Evolutionary conservation across 768 basidiomycete genomes (phyloP).

Genomic region (Termitomyces sp.): DNA sequence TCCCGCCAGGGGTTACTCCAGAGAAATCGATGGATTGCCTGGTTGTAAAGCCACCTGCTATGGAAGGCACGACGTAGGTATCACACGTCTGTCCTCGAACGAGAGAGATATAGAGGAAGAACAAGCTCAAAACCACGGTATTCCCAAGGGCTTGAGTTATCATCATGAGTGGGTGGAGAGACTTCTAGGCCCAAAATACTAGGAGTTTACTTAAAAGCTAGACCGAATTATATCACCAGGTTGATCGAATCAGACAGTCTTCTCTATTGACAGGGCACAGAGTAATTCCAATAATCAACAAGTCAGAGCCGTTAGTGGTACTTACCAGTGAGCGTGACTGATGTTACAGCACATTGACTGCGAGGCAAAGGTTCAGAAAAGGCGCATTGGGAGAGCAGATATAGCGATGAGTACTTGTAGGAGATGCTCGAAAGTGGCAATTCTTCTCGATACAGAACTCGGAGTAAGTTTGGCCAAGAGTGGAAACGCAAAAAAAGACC

Average conservation of each 20-base stretch:
- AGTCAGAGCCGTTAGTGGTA: too few species aligned
- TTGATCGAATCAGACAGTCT: not conserved
- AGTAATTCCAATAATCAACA: conserved; percentile 20
- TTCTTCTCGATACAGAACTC: too few species aligned
- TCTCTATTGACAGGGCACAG: not conserved
- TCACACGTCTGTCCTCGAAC: conserved; percentile 16
- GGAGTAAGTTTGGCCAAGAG: too few species aligned
- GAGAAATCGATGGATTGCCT: conserved; percentile 23
- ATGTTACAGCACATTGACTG: too few species aligned
- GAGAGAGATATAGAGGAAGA: not conserved
- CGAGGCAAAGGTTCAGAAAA: too few species aligned
- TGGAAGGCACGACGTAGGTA: conserved; percentile 20
- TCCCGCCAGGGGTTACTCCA: conserved; percentile 13
- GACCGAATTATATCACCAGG: not conserved
- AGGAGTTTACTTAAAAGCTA: too few species aligned
- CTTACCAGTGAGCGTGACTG: too few species aligned
- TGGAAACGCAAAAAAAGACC: too few species aligned
- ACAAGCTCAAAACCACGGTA: not conserved
- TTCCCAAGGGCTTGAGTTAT: too few species aligned
- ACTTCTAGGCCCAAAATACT: not conserved
- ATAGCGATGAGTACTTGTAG: too few species aligned
- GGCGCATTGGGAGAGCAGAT: too few species aligned
- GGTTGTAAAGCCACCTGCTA: conserved; percentile 24
- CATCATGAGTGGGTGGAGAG: not conserved
- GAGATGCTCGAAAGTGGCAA: too few species aligned